These are phyloP conservation scores for Alternaria triticina DNA, from an alignment of 2,329 filamentous ascomycete genomes.

Conservation along the genomic window DNA sequence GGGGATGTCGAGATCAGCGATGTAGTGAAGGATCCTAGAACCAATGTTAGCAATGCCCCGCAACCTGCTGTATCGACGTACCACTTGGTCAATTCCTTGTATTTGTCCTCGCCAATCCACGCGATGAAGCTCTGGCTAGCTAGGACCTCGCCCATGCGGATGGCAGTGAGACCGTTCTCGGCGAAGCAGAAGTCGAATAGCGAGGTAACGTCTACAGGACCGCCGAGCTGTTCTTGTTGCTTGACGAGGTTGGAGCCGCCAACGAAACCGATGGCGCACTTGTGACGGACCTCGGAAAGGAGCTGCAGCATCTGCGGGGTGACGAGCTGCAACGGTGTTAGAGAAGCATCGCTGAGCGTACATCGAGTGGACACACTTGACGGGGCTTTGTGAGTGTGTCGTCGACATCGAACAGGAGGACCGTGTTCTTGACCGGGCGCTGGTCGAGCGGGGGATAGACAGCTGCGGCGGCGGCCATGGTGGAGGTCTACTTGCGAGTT, in stretches of 20 bases:
- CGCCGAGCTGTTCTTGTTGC: conserved; percentile 94
- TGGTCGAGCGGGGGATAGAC: conserved; percentile 77
- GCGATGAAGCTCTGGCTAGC: conserved; percentile 85
- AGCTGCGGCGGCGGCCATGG: conserved; percentile 50
- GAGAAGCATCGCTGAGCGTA: neutral
- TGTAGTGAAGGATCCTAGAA: conserved; percentile 71
- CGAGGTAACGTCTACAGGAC: conserved; percentile 69
- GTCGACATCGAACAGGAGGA: conserved; percentile 96
- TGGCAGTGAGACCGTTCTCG: conserved; percentile 95
- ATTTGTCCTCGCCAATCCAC: conserved; percentile 86
- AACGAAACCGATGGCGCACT: conserved; percentile 88
- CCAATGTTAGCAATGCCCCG: neutral
- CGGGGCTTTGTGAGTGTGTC: conserved; percentile 86
- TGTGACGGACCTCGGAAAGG: conserved; percentile 80
- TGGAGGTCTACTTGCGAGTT: conserved; percentile 7
- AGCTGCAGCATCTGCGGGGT: conserved; percentile 83
- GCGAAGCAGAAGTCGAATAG: conserved; percentile 98
- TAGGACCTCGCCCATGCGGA: conserved; percentile 78
- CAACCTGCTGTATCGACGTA: conserved; percentile 17
- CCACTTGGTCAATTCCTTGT: conserved; percentile 77
- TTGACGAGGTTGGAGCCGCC: conserved; percentile 91
- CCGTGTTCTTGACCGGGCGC: conserved; percentile 89
- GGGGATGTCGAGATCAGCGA: conserved; percentile 83
- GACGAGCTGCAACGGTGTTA: conserved; percentile 59
- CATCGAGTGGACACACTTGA: conserved; percentile 57